Base-by-base conservation (phyloP, 1,139 yeast genomes). In the Lodderomyces pseudojiufengensis region DNA sequence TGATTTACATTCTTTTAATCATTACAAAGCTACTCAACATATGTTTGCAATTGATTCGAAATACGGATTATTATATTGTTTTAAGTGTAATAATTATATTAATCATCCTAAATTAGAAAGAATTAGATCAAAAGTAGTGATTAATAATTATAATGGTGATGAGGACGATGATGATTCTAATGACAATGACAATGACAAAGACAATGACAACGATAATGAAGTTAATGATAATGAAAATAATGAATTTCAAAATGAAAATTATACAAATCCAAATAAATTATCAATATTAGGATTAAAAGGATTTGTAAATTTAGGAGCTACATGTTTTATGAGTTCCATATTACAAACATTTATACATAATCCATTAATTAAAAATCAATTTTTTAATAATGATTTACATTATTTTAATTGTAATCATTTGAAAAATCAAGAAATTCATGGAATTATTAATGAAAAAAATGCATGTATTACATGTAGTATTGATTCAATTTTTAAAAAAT, bases 271-370 rank as follows among this genome's bases (percentile, higher is more conserved):
- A 3, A 56, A 73, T 1, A 70, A 58, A 47, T 73, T 73, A 33
- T 84, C 95, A 1, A 68, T 78, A 3, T 73, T 80, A 11, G 97
- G 97, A 0, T 63, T 92, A 18, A 74, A 84, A 41, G 98, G 98
- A 3, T 78, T 92, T 49, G 81, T 88, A 38, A 92, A 92, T 56
- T 78, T 92, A 77, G 98, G 98, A 0, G 85, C 97, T 0, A 92
- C 98, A 0, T 92, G 98, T 61, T 92, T 86, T 62, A 90, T 92
- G 85, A 84, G 95, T 46, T 85, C 94, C 27, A 79, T 88, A 12
- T 61, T 92, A 30, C 98, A 92, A 61, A 78, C 95, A 0, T 61
- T 90, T 31, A 68, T 92, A 35, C 97, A 92, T 56, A 90, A 90
- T 53, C 97, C 97, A 9, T 70, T 86, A 39, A 72, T 92, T 30